Conservation (phyloP, 208 protist species). For the Kentomonas sorsogonicus region DNA sequence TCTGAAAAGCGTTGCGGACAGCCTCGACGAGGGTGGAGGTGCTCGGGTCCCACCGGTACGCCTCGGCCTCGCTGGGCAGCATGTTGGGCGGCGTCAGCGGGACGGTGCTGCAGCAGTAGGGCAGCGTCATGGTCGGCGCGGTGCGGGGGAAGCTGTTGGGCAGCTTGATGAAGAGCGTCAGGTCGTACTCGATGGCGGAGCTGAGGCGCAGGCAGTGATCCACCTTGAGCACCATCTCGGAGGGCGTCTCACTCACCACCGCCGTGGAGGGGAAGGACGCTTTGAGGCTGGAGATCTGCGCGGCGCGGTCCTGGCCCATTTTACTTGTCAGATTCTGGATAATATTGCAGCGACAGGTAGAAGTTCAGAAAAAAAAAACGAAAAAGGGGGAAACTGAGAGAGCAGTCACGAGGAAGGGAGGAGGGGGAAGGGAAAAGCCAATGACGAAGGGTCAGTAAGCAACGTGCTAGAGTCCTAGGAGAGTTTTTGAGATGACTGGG, state of each 20-base stretch:
- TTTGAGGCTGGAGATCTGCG: slow-evolving; percentile 35
- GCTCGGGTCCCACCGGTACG: slow-evolving; percentile 47
- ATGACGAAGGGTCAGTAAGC: too few species aligned
- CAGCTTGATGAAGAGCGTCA: slow-evolving; percentile 60
- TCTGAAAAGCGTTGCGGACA: slow-evolving; percentile 64
- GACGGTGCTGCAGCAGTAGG: slow-evolving; percentile 52
- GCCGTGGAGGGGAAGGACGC: slow-evolving; percentile 38
- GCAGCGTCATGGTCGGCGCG: slow-evolving; percentile 43
- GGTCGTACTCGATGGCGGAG: slow-evolving; percentile 36
- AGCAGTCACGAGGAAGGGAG: too few species aligned
- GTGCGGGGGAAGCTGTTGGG: slow-evolving; percentile 36
- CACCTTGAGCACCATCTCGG: slow-evolving; percentile 53
- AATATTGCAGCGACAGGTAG: neutral
- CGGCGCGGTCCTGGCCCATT: slow-evolving; percentile 25
- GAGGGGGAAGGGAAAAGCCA: too few species aligned
- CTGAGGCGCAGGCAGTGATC: slow-evolving; percentile 41
- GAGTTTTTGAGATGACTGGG: too few species aligned
- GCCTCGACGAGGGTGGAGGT: slow-evolving; percentile 54
- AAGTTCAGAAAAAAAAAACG: slow-evolving; percentile 6
- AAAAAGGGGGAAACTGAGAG: too few species aligned
- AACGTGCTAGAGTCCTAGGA: too few species aligned
- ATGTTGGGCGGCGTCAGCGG: slow-evolving; percentile 46
- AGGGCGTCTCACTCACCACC: slow-evolving; percentile 29
- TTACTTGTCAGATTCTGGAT: neutral
- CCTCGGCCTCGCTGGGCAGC: slow-evolving; percentile 20